Conservation (phyloP, 2,329 filamentous ascomycete species). For the Orbilia javanica region DNA sequence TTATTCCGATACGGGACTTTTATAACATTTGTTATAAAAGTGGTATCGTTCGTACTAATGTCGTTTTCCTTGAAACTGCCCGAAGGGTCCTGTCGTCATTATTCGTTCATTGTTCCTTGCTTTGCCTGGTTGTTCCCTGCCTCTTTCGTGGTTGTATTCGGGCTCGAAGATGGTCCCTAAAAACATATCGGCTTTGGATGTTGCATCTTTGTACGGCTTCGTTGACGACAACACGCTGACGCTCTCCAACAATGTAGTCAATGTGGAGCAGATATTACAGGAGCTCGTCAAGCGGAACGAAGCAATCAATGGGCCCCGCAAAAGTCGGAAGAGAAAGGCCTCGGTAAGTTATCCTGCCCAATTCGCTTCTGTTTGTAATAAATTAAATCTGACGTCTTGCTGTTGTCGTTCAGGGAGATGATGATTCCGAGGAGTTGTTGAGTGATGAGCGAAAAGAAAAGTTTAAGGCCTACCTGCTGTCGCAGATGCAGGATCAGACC, state of each 20-base stretch:
- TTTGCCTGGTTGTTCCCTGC: slow-evolving; percentile 7
- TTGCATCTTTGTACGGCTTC: slow-evolving; percentile 34
- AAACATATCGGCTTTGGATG: slow-evolving; percentile 33
- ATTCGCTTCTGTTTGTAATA: neutral
- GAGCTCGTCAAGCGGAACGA: slow-evolving; percentile 58
- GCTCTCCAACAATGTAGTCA: slow-evolving; percentile 47
- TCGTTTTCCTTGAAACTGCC: slow-evolving; percentile 30
- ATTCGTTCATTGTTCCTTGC: slow-evolving; percentile 9
- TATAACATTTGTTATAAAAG: slow-evolving; percentile 26
- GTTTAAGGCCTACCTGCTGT: slow-evolving; percentile 55
- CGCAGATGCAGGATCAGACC: slow-evolving; percentile 50
- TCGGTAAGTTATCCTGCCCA: slow-evolving; percentile 31
- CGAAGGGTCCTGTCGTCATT: slow-evolving; percentile 28
- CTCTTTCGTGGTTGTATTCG: slow-evolving; percentile 17
- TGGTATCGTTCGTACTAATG: slow-evolving; percentile 39
- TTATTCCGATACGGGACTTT: slow-evolving; percentile 24
- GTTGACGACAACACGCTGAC: slow-evolving; percentile 54
- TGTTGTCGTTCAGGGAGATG: slow-evolving; percentile 28
- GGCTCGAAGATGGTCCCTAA: slow-evolving; percentile 29
- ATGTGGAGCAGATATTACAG: slow-evolving; percentile 58
- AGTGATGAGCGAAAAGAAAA: slow-evolving; percentile 53
- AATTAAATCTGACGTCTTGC: slow-evolving; percentile 2
- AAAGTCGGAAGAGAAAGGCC: slow-evolving; percentile 55
- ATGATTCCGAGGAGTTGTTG: slow-evolving; percentile 30
- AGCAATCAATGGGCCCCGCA: slow-evolving; percentile 49